phyloP scores from a whole-genome alignment of 805 yeast genomes.

The Yarrowia divulgata region DNA sequence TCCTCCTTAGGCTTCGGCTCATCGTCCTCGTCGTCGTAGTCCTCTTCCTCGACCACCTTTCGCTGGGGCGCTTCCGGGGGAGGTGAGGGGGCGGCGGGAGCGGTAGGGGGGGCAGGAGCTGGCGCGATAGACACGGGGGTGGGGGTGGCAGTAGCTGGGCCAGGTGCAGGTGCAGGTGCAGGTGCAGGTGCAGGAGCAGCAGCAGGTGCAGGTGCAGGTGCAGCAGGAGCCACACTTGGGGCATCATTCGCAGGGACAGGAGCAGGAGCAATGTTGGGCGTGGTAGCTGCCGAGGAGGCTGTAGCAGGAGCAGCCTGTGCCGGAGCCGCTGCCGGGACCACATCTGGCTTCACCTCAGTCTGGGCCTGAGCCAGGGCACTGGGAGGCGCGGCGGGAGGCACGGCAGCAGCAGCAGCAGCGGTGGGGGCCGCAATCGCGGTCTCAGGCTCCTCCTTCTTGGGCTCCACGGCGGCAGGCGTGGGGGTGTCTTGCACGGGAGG shows the following conservation, averaged over 20 bases:
- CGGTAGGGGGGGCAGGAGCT: background rate
- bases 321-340: background rate
- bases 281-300: background rate
- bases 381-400: constrained; percentile 15
- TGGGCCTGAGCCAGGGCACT: constrained; percentile 10
- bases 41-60: constrained; percentile 56
- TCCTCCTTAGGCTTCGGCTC: constrained; percentile 39
- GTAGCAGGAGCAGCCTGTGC: constrained; percentile 1
- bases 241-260: background rate
- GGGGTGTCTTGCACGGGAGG: constrained; percentile 6
- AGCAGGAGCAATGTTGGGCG: constrained; percentile 15
- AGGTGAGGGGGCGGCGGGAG: constrained; percentile 5
- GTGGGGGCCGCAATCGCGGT: background rate
- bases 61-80: constrained; percentile 49
- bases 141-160: too few relatives aligned
- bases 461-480: constrained; percentile 29
- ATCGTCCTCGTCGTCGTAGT: constrained; percentile 54
- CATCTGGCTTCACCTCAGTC: background rate
- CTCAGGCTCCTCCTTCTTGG: constrained; percentile 28
- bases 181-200: constrained; percentile 38
- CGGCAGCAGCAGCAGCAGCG: background rate
- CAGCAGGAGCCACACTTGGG: background rate
- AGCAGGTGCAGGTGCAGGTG: constrained; percentile 1
- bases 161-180: background rate
- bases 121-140: background rate